These are phyloP conservation scores for Neurospora sp. DNA, from an alignment of 495 filamentous ascomycete genomes.

Conservation along the genomic window DNA sequence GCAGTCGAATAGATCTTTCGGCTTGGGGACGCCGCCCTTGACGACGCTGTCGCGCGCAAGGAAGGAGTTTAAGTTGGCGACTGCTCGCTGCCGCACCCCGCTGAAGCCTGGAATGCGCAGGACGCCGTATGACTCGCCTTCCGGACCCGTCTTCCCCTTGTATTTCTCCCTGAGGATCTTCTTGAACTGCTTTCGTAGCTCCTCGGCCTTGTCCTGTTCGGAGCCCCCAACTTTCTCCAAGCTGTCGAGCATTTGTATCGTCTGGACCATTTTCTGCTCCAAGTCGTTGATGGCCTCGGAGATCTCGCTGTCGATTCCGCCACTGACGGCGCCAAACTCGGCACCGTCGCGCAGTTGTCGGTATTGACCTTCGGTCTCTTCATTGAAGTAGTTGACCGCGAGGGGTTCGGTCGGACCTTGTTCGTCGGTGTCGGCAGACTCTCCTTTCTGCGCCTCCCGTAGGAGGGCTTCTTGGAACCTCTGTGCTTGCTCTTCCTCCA, in stretches of 20 bases:
- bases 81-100: constrained; percentile 12
- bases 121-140: constrained; percentile 11
- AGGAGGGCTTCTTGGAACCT: neutral
- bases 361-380: constrained; percentile 33
- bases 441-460: neutral
- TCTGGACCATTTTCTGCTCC: constrained; percentile 43
- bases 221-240: constrained; percentile 24
- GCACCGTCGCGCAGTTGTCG: constrained; percentile 21
- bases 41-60: constrained; percentile 20
- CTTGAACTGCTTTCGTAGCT: constrained; percentile 20
- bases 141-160: constrained; percentile 23
- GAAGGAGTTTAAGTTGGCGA: constrained; percentile 17
- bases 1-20: constrained; percentile 22
- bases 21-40: constrained; percentile 17
- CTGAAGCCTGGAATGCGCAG: constrained; percentile 18
- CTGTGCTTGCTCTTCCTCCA: neutral
- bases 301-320: constrained; percentile 32
- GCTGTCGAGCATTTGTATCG: constrained; percentile 23
- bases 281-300: constrained; percentile 36
- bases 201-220: constrained; percentile 25
- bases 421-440: neutral
- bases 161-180: constrained; percentile 27
- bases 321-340: constrained; percentile 31
- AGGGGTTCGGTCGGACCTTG: constrained; percentile 1
- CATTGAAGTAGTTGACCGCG: constrained; percentile 30